A percentile compares a stretch with the other conserved stretches of the same genome.
Conservation (phyloP, 179 eudicot species). For the Spinacia oleracea region DNA sequence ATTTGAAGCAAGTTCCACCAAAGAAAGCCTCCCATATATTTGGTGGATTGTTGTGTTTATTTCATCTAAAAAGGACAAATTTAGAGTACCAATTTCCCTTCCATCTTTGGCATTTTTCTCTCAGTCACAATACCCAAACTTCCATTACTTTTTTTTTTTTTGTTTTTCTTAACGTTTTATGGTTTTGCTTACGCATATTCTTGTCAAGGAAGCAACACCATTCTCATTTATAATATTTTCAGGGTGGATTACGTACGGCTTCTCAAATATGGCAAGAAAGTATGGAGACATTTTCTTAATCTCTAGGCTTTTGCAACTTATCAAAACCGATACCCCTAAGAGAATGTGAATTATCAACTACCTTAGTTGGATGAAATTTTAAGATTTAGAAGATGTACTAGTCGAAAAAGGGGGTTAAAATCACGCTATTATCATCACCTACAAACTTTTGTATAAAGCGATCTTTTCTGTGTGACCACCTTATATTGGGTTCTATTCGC, state of each 20-base stretch:
- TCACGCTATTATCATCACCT: too few species aligned
- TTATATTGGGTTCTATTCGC: too few species aligned
- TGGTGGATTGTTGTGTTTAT: slow-evolving; percentile 16
- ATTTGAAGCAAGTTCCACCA: slow-evolving; percentile 19
- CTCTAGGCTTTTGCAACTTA: not conserved
- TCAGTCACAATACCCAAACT: not conserved
- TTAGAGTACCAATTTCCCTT: slow-evolving; percentile 17
- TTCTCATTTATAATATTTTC: slow-evolving; percentile 1
- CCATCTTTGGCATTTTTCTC: slow-evolving; percentile 12
- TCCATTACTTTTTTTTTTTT: not conserved
- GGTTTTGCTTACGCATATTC: slow-evolving; percentile 5
- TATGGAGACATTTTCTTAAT: not conserved
- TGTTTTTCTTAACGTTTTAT: not conserved
- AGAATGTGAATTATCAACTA: too few species aligned
- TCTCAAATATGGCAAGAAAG: slow-evolving; percentile 1
- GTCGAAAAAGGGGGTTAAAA: too few species aligned
- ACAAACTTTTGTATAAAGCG: too few species aligned
- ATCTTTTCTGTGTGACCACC: too few species aligned
- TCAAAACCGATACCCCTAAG: not conserved
- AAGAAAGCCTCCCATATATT: not conserved
- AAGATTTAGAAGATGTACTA: too few species aligned
- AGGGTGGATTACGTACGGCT: not conserved
- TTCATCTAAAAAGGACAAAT: slow-evolving; percentile 14
- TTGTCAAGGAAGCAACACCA: slow-evolving; percentile 1
- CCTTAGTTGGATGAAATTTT: too few species aligned